Evolutionary conservation across 345 rosid species (phyloP), one percentile per base, ranked within the genome.

Genomic region (Linum tenue): DNA sequence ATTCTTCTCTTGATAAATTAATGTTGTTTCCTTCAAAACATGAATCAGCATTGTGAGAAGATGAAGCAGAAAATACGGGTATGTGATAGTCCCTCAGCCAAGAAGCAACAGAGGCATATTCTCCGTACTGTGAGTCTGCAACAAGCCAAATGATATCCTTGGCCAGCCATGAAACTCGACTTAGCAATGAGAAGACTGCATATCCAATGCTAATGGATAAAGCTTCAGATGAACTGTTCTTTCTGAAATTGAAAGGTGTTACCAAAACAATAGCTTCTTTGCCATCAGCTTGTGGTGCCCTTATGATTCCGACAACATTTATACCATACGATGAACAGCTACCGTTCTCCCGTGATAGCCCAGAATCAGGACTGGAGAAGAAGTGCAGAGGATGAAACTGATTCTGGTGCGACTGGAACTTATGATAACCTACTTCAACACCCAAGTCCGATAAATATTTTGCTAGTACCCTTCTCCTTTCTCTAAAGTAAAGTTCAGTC

Each of bases 211-310:
- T 92, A 63, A 88, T 56, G 68, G 99, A 85, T 70, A 88, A 68
- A 60, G 74, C 71, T 66, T 84, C 91, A 35, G 65, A 69, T 15
- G 60, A 61, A 63, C 80, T 80, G 75, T 75, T 86, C 73, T 75
- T 85, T 55, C 58, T 39, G 75, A 74, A 78, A 67, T 85, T 79
- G 76, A 80, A 94, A 60, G 97, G 97, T 56, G 97, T 88, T 63
- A 86, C 96, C 83, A 94, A 76, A 42, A 90, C 96, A 60, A 94
- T 84, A 79, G 94, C 81, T 80, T 94, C 97, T 69, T 88, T 94
- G 57, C 97, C 96, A 56, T 94, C 99, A 73, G 91, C 96, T 55
- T 83, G 95, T 42, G 96, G 87, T 50, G 99, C 99, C 83, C 99
- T 88, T 75, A 88, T 81, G 59, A 90, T 86, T 66, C 97, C 88